phyloP scores from a whole-genome alignment of 805 yeast genomes.

The Diddensiella santjacobensis region DNA sequence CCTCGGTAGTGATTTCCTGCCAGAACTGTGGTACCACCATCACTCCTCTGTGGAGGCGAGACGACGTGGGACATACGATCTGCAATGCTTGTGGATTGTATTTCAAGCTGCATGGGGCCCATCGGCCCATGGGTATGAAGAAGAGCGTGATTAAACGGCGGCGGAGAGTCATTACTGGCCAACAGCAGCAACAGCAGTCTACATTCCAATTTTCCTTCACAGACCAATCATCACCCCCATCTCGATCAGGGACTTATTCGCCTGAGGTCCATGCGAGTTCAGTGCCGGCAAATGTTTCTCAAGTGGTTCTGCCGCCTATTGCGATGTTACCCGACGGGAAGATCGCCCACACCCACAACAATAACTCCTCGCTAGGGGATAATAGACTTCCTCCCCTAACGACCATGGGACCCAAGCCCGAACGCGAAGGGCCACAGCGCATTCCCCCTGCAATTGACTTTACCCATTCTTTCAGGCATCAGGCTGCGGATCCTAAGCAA shows the following conservation, averaged over 20 bases:
- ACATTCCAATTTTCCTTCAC: neutral
- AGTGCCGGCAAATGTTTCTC: neutral
- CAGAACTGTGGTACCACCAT: conserved; percentile 80
- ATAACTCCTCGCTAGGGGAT: neutral
- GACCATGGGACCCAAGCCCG: neutral
- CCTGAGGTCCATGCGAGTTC: neutral
- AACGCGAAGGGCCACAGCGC: conserved; percentile 12
- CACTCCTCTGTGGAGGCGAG: conserved; percentile 85
- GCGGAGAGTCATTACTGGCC: conserved; percentile 41
- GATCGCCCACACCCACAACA: neutral
- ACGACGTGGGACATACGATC: conserved; percentile 74
- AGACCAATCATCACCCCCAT: conserved; percentile 1
- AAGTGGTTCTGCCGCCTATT: neutral
- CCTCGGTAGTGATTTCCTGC: conserved; percentile 65
- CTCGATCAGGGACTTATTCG: neutral
- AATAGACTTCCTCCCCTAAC: neutral
- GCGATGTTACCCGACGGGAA: conserved; percentile 1
- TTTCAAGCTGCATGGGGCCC: conserved; percentile 68
- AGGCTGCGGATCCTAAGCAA: neutral
- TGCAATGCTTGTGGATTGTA: conserved; percentile 86
- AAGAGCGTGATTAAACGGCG: conserved; percentile 71
- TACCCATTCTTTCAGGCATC: conserved; percentile 35
- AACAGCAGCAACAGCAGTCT: neutral
- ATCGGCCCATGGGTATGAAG: conserved; percentile 74
- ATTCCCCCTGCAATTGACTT: conserved; percentile 41